Percentiles rank a stretch among this genome's conserved stretches.
These are phyloP conservation scores for Immersiporthe knoxdaviesiana DNA, from an alignment of 2,329 filamentous ascomycete species.

Conservation along the genomic window DNA sequence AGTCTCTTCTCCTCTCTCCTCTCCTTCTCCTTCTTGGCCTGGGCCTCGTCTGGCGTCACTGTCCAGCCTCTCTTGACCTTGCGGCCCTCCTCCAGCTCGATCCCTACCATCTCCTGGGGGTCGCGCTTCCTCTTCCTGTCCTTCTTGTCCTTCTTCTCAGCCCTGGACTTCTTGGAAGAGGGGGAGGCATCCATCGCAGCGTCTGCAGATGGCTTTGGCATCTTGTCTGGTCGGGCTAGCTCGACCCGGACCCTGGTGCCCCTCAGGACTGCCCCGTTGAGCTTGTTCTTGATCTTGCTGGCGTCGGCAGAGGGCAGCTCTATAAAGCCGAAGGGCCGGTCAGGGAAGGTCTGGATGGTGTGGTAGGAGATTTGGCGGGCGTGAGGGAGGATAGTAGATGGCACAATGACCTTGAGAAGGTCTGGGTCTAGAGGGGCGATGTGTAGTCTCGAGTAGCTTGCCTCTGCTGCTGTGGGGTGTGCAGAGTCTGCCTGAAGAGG, in stretches of 20 bases:
- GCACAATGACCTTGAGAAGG: slow-evolving; percentile 73
- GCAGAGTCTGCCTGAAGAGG: slow-evolving; percentile 8
- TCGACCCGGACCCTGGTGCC: slow-evolving; percentile 86
- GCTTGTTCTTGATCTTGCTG: slow-evolving; percentile 87
- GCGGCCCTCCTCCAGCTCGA: slow-evolving; percentile 72
- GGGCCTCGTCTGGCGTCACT: slow-evolving; percentile 59
- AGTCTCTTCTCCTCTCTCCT: slow-evolving; percentile 49
- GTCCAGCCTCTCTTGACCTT: slow-evolving; percentile 92
- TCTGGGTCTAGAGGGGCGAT: slow-evolving; percentile 83
- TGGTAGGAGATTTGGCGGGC: slow-evolving; percentile 90
- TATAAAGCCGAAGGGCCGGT: slow-evolving; percentile 87
- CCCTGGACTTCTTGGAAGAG: slow-evolving; percentile 34
- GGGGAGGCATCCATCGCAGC: slow-evolving; percentile 28
- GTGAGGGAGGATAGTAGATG: slow-evolving; percentile 64
- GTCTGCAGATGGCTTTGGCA: slow-evolving; percentile 43
- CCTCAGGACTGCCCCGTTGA: slow-evolving; percentile 83
- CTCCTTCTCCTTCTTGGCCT: slow-evolving; percentile 50
- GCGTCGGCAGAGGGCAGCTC: slow-evolving; percentile 81
- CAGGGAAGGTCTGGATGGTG: slow-evolving; percentile 81
- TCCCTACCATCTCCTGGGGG: slow-evolving; percentile 61
- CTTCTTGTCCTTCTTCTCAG: slow-evolving; percentile 42
- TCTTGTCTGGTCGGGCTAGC: slow-evolving; percentile 70
- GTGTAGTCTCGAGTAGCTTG: slow-evolving; percentile 68
- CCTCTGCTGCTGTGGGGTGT: slow-evolving; percentile 8
- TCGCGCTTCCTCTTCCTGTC: slow-evolving; percentile 48